A percentile compares a stretch with the other conserved stretches of the same genome.
These are phyloP conservation scores for Phytophthora pistaciae DNA, from an alignment of 352 stramenopile species.

Conservation along the genomic window DNA sequence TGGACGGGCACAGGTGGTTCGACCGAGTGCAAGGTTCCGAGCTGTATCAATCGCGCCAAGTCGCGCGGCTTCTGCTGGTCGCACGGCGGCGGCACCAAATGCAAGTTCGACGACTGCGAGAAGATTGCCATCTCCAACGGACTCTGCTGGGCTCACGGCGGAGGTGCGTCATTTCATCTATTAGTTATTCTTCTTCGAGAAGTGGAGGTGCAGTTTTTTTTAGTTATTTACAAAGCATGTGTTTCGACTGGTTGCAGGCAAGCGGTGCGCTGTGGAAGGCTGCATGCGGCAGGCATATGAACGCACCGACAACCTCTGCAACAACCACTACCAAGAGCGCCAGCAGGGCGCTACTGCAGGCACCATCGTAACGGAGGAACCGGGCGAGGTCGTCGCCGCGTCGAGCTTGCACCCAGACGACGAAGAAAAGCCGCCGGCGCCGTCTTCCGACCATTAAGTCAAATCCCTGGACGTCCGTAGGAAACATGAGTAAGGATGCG, in stretches of 20 bases:
- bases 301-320: constrained; percentile 79
- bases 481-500: constrained; percentile 18
- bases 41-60: constrained; percentile 86
- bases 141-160: constrained; percentile 80
- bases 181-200: neutral
- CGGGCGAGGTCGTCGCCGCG: neutral
- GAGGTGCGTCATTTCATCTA: constrained; percentile 45
- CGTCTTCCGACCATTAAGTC: constrained; percentile 20
- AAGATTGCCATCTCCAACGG: constrained; percentile 87
- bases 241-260: constrained; percentile 33
- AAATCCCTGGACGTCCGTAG: constrained; percentile 18
- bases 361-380: constrained; percentile 1
- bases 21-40: constrained; percentile 72
- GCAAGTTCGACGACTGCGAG: constrained; percentile 68
- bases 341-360: constrained; percentile 19
- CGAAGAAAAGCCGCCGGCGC: constrained; percentile 34
- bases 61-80: constrained; percentile 89
- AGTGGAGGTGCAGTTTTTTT: neutral
- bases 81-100: constrained; percentile 87
- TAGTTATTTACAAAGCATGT: neutral
- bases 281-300: constrained; percentile 79
- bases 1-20: constrained; percentile 54
- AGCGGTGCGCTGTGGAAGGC: constrained; percentile 60
- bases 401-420: constrained; percentile 21
- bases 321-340: constrained; percentile 61